These are phyloP conservation scores for Cystobasidium tubakii DNA, from an alignment of 768 basidiomycete genomes.

Conservation along the genomic window DNA sequence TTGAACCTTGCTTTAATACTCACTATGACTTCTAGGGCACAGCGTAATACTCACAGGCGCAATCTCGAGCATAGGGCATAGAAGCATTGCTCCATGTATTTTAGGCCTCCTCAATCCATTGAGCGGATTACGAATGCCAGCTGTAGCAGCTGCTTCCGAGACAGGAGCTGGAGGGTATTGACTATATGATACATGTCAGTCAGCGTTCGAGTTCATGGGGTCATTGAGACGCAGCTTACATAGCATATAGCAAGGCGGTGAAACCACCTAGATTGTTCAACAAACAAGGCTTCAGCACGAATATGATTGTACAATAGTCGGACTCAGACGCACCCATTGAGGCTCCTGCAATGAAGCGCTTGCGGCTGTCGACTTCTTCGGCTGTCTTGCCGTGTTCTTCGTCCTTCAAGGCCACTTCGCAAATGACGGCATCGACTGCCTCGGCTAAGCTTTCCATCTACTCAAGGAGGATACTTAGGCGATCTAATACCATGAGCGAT, in stretches of 20 bases:
- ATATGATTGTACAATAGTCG: neutral
- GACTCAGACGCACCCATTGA: slow-evolving; percentile 26
- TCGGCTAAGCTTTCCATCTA: slow-evolving; percentile 35
- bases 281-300: neutral
- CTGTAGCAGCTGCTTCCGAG: neutral
- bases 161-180: slow-evolving; percentile 39
- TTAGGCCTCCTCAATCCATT: slow-evolving; percentile 20
- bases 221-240: neutral
- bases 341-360: slow-evolving; percentile 43
- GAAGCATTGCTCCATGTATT: slow-evolving; percentile 34
- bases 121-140: neutral
- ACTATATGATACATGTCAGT: neutral
- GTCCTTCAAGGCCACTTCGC: slow-evolving; percentile 39
- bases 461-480: neutral
- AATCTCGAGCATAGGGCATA: slow-evolving; percentile 45
- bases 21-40: too few relatives aligned
- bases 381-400: slow-evolving; percentile 18
- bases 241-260: slow-evolving; percentile 14
- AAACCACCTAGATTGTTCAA: slow-evolving; percentile 33
- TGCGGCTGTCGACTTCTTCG: slow-evolving; percentile 35
- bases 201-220: neutral
- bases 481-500: too few relatives aligned
- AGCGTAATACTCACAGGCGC: slow-evolving; percentile 33
- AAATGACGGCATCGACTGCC: slow-evolving; percentile 42
- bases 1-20: neutral